These are phyloP conservation scores for Beauveria caledonica DNA, from an alignment of 2,329 filamentous ascomycete species.

Conservation along the genomic window DNA sequence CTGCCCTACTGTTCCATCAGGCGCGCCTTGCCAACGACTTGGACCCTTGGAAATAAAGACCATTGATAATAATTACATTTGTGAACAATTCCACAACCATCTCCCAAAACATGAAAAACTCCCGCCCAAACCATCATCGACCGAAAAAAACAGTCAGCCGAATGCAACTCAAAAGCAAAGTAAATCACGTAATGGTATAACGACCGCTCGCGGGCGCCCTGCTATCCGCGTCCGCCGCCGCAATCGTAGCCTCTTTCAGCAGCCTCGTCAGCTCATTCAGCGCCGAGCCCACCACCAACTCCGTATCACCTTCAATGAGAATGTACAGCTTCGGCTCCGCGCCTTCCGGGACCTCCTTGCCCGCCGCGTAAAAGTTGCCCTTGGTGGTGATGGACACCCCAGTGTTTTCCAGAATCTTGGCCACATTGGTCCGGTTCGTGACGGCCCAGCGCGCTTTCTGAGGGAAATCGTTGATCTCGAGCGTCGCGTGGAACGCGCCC, in stretches of 20 bases:
- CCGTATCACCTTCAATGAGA: slow-evolving; percentile 93
- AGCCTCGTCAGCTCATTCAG: slow-evolving; percentile 84
- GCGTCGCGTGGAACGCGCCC: slow-evolving; percentile 89
- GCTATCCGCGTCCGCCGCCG: slow-evolving; percentile 78
- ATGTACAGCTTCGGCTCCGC: slow-evolving; percentile 95
- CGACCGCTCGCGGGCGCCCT: slow-evolving; percentile 70
- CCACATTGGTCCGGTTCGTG: slow-evolving; percentile 96
- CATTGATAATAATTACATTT: background rate
- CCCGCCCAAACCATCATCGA: background rate
- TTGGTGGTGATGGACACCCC: slow-evolving; percentile 97
- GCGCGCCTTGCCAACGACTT: no score
- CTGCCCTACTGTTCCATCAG: no score
- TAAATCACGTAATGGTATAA: slow-evolving; percentile 72
- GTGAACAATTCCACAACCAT: background rate
- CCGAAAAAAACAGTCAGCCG: background rate
- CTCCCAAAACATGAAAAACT: background rate
- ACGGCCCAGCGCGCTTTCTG: slow-evolving; percentile 98
- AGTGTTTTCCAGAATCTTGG: slow-evolving; percentile 91
- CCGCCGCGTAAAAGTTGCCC: slow-evolving; percentile 76
- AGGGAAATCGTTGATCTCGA: slow-evolving; percentile 99
- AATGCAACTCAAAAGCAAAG: background rate
- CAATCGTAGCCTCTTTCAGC: slow-evolving; percentile 82
- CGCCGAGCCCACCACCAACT: slow-evolving; percentile 81
- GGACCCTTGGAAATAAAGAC: no score
- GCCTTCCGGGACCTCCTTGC: slow-evolving; percentile 68